Percentiles rank a stretch among this genome's conserved stretches.
phyloP scores from a whole-genome alignment of 1,284 basidiomycete species.

The Entoloma clypeatum region DNA sequence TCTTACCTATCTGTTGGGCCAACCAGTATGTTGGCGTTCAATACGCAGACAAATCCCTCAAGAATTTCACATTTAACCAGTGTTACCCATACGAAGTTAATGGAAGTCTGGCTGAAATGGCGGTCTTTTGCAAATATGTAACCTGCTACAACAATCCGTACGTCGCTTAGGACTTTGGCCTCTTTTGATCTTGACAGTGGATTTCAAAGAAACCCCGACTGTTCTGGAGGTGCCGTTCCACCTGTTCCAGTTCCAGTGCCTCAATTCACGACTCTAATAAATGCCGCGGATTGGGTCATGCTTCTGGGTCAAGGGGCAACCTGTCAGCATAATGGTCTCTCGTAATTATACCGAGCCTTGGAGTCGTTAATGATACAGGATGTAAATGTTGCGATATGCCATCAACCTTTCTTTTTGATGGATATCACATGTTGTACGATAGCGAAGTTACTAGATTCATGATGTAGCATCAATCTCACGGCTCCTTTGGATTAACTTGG shows the following conservation, averaged over 20 bases:
- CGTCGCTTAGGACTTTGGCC: conserved; percentile 11
- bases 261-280: conserved; percentile 9
- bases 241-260: conserved; percentile 15
- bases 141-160: conserved; percentile 19
- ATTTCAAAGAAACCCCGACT: conserved; percentile 17
- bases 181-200: not conserved
- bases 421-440: no score
- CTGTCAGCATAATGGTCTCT: conserved; percentile 16
- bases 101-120: conserved; percentile 11
- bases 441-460: no score
- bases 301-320: conserved; percentile 19
- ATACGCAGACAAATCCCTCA: conserved; percentile 2
- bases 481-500: no score
- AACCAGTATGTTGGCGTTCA: conserved; percentile 12
- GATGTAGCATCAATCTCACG: no score
- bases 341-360: no score
- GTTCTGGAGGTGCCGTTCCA: conserved; percentile 19
- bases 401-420: no score
- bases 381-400: no score
- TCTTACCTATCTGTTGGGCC: no score
- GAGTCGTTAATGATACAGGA: no score
- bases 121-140: conserved; percentile 17
- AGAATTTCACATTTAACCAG: conserved; percentile 14
- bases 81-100: conserved; percentile 15
- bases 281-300: conserved; percentile 19